Percentiles rank a stretch among this genome's conserved stretches.
These are phyloP conservation scores for Gaeumannomyces sp. DNA, from an alignment of 2,329 filamentous ascomycete species.

Conservation along the genomic window DNA sequence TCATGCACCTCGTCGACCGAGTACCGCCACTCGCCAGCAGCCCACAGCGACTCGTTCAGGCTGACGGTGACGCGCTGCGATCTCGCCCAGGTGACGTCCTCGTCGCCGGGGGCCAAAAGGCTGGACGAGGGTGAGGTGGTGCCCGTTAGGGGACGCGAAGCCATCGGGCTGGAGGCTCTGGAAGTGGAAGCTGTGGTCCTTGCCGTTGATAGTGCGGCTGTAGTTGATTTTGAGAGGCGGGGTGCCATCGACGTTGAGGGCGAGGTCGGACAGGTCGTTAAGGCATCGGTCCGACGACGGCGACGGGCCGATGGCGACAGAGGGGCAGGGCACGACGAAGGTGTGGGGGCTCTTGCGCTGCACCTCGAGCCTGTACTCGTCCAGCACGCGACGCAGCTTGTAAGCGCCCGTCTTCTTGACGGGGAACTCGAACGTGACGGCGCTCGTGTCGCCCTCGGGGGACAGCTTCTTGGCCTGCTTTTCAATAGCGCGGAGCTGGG, in stretches of 20 bases:
- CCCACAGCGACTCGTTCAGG: conserved; percentile 81
- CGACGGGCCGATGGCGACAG: conserved; percentile 63
- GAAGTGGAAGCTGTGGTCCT: conserved; percentile 78
- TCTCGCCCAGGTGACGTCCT: conserved; percentile 76
- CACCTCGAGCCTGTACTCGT: conserved; percentile 91
- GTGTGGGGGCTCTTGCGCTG: conserved; percentile 70
- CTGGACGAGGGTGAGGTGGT: conserved; percentile 30
- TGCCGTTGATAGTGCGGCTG: conserved; percentile 77
- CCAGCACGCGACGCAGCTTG: conserved; percentile 74
- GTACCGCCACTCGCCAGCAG: conserved; percentile 79
- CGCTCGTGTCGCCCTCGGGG: conserved; percentile 52
- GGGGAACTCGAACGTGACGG: conserved; percentile 64
- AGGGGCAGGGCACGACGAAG: conserved; percentile 80
- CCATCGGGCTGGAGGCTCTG: conserved; percentile 91
- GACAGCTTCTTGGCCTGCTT: conserved; percentile 61
- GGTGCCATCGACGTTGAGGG: conserved; percentile 77
- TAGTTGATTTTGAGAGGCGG: conserved; percentile 91
- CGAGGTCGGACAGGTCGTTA: conserved; percentile 80
- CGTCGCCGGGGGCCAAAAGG: conserved; percentile 49
- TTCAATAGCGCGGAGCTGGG: conserved; percentile 69
- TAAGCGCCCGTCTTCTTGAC: conserved; percentile 88
- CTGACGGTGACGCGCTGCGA: conserved; percentile 70
- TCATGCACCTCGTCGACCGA: conserved; percentile 88
- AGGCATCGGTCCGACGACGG: conserved; percentile 65
- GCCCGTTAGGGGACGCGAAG: conserved; percentile 67